Conservation (phyloP, 805 yeast species). For the Middelhovenomyces tepae region DNA sequence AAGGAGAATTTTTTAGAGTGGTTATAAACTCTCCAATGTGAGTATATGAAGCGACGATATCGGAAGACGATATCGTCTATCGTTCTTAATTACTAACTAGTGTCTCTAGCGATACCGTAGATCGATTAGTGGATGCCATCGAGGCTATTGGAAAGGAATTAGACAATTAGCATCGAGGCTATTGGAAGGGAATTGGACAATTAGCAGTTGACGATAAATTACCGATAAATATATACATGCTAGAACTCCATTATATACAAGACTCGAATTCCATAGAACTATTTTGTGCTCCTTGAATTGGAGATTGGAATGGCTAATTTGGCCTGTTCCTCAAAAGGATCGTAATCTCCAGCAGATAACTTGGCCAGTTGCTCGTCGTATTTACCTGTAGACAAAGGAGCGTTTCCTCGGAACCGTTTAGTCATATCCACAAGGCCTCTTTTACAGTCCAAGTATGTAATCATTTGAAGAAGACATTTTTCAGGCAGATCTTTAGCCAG, state of each 20-base stretch:
- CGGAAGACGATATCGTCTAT: neutral
- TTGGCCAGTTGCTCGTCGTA: constrained; percentile 82
- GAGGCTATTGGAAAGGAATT: constrained; percentile 27
- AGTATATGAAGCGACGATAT: no score
- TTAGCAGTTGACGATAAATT: no score
- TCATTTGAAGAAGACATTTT: constrained; percentile 74
- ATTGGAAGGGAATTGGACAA: constrained; percentile 23
- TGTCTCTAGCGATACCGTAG: constrained; percentile 37
- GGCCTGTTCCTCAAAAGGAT: constrained; percentile 70
- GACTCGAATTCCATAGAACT: no score
- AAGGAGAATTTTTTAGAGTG: constrained; percentile 77
- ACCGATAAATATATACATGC: no score
- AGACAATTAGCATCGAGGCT: constrained; percentile 24
- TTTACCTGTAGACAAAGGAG: constrained; percentile 84
- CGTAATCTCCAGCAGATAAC: constrained; percentile 70
- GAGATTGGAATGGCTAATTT: no score
- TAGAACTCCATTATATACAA: no score
- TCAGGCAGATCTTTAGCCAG: constrained; percentile 74
- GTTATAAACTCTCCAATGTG: constrained; percentile 65
- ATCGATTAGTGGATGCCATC: constrained; percentile 35
- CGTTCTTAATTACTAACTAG: constrained; percentile 12
- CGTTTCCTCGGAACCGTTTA: constrained; percentile 88
- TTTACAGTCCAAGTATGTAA: constrained; percentile 83
- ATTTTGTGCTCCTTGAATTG: no score
- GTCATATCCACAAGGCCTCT: constrained; percentile 78